Conservation (phyloP, 495 filamentous ascomycete genomes). For the Cercophora sp. region DNA sequence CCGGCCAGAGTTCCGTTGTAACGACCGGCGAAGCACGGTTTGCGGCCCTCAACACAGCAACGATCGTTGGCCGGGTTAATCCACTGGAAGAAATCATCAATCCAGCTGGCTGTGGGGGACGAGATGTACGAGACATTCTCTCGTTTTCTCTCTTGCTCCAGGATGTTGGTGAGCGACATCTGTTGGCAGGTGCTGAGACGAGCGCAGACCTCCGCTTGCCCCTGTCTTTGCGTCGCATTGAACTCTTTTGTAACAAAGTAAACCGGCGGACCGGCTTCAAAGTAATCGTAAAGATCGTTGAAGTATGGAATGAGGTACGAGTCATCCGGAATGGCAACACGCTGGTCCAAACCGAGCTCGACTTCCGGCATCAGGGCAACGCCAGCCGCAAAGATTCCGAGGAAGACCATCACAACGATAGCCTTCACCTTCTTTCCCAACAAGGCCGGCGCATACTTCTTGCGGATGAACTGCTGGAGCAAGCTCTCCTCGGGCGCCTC, state of each 20-base stretch:
- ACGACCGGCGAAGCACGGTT: slow-evolving; percentile 73
- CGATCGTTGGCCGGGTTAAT: slow-evolving; percentile 76
- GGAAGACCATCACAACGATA: slow-evolving; percentile 68
- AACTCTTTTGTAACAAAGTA: slow-evolving; percentile 88
- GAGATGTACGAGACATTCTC: slow-evolving; percentile 85
- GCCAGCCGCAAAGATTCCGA: slow-evolving; percentile 82
- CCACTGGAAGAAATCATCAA: slow-evolving; percentile 96
- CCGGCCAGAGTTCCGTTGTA: slow-evolving; percentile 87
- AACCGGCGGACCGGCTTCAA: slow-evolving; percentile 86
- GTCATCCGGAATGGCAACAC: slow-evolving; percentile 86
- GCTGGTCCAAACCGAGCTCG: slow-evolving; percentile 84
- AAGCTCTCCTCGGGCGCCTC: slow-evolving; percentile 72
- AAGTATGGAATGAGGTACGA: slow-evolving; percentile 94
- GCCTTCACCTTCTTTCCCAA: slow-evolving; percentile 76
- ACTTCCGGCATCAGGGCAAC: slow-evolving; percentile 80
- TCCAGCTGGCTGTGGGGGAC: slow-evolving; percentile 91
- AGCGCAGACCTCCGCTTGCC: slow-evolving; percentile 86
- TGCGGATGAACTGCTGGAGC: slow-evolving; percentile 81
- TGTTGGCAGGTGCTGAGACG: slow-evolving; percentile 83
- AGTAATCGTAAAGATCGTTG: slow-evolving; percentile 89
- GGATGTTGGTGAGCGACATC: slow-evolving; percentile 76
- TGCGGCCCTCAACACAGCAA: slow-evolving; percentile 66
- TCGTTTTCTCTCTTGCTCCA: slow-evolving; percentile 90
- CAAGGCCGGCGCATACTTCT: slow-evolving; percentile 77
- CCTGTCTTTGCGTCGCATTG: slow-evolving; percentile 65